Evolutionary conservation across 2,329 filamentous ascomycete species (phyloP).

Genomic region (Phyllosticta citribraziliensis): DNA sequence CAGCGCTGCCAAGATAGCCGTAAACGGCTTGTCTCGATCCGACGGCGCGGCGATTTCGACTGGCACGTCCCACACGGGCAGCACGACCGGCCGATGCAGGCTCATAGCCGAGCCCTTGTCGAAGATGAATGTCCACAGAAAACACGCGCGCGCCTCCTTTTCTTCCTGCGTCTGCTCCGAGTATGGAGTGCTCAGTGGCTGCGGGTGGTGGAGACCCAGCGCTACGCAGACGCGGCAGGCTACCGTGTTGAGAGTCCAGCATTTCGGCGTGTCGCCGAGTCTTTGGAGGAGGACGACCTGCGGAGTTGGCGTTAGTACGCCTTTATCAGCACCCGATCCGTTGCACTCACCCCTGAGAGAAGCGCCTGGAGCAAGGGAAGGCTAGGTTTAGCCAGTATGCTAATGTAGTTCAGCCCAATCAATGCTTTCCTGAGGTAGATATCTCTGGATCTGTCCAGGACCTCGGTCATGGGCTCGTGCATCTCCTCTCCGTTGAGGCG

Average conservation of each 20-base stretch:
- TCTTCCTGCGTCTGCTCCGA: constrained; percentile 14
- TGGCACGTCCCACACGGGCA: constrained; percentile 20
- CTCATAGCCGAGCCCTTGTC: constrained; percentile 23
- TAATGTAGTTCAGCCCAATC: constrained; percentile 21
- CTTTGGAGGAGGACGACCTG: constrained; percentile 24
- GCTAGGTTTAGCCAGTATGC: constrained; percentile 20
- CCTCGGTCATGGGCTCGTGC: constrained; percentile 18
- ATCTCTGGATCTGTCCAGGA: constrained; percentile 20
- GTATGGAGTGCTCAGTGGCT: constrained; percentile 9
- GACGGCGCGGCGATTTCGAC: constrained; percentile 18
- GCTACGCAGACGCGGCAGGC: constrained; percentile 24
- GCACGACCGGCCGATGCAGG: constrained; percentile 21
- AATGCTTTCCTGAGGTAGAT: constrained; percentile 21
- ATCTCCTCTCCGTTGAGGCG: constrained; percentile 18
- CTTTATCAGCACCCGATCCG: neutral
- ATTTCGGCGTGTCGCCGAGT: constrained; percentile 23
- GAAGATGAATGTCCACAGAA: constrained; percentile 24
- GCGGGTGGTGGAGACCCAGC: constrained; percentile 20
- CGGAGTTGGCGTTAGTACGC: neutral
- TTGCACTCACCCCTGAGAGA: constrained; percentile 20
- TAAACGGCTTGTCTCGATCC: constrained; percentile 16
- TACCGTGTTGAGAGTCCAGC: constrained; percentile 22
- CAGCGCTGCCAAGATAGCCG: constrained; percentile 18
- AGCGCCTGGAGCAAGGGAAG: constrained; percentile 22
- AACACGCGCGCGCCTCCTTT: constrained; percentile 19